These are phyloP conservation scores for Podosphaera fusca DNA, from an alignment of 2,329 filamentous ascomycete genomes.

Conservation along the genomic window DNA sequence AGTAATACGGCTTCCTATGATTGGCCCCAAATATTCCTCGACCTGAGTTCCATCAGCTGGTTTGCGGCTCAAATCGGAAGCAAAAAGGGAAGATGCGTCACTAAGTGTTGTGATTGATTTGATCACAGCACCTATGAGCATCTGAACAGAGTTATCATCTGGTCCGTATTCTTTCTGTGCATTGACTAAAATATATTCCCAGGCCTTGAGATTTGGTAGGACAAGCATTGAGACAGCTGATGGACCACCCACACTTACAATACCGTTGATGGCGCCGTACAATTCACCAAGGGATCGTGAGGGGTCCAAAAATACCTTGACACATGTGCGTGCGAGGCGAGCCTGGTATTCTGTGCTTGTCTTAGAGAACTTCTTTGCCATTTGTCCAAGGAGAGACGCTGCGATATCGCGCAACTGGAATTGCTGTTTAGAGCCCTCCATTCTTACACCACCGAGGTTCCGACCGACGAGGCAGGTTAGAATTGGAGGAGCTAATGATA, in stretches of 20 bases:
- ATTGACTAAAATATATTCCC: conserved; percentile 35
- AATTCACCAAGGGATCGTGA: conserved; percentile 62
- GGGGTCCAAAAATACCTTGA: conserved; percentile 79
- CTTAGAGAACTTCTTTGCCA: conserved; percentile 59
- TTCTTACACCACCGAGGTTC: conserved; percentile 29
- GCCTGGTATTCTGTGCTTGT: conserved; percentile 66
- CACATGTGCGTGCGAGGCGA: conserved; percentile 74
- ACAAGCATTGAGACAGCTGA: conserved; percentile 41
- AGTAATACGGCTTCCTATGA: conserved; percentile 12
- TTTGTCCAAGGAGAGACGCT: conserved; percentile 55
- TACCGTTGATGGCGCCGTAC: conserved; percentile 67
- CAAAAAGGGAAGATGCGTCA: conserved; percentile 15
- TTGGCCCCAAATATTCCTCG: conserved; percentile 13
- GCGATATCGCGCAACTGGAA: conserved; percentile 70
- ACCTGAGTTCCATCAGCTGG: conserved; percentile 7
- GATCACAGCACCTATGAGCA: conserved; percentile 33
- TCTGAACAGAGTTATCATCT: conserved; percentile 33
- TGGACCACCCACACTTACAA: conserved; percentile 51
- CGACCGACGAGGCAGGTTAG: conserved; percentile 78
- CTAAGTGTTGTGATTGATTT: conserved; percentile 30
- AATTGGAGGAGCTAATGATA: conserved; percentile 56
- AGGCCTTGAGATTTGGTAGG: conserved; percentile 40
- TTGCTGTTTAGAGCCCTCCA: conserved; percentile 32
- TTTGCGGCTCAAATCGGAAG: conserved; percentile 9
- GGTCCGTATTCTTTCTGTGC: conserved; percentile 26